phyloP scores from a whole-genome alignment of 2,329 filamentous ascomycete species.

The Hypoxylon sp. region DNA sequence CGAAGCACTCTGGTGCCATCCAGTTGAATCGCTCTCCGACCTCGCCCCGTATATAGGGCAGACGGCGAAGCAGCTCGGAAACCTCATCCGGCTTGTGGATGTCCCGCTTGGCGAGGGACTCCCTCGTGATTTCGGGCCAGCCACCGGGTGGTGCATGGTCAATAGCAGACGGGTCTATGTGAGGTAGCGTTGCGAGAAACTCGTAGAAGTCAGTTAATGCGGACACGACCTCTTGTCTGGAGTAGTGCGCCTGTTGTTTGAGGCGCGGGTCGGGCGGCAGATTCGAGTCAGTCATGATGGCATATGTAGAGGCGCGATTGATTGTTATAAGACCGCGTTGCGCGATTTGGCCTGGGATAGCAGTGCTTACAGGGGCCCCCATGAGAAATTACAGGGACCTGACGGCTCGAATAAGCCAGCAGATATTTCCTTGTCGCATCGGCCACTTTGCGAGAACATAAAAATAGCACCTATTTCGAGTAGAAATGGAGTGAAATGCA shows the following conservation, averaged over 20 bases:
- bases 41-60: slow-evolving; percentile 17
- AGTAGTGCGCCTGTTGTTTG: not conserved
- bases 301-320: not conserved
- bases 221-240: slow-evolving; percentile 9
- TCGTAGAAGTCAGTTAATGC: slow-evolving; percentile 9
- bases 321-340: too few species aligned
- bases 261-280: slow-evolving; percentile 16
- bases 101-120: slow-evolving; percentile 8
- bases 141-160: slow-evolving; percentile 10
- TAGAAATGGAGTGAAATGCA: too few species aligned
- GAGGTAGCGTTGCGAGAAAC: slow-evolving; percentile 15
- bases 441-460: not conserved
- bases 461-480: too few species aligned
- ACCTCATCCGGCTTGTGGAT: slow-evolving; percentile 6
- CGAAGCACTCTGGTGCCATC: slow-evolving; percentile 15
- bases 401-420: not conserved
- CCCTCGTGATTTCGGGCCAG: slow-evolving; percentile 13
- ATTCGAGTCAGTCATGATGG: slow-evolving; percentile 3
- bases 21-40: slow-evolving; percentile 9
- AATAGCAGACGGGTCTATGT: slow-evolving; percentile 9
- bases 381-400: too few species aligned
- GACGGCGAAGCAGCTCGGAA: slow-evolving; percentile 14
- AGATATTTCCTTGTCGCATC: not conserved
- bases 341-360: not conserved
- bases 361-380: not conserved